Evolutionary conservation across 2,329 filamentous ascomycete species (phyloP), one percentile per base, ranked within the genome.

Genomic region (Pseudofabraea citricarpa): DNA sequence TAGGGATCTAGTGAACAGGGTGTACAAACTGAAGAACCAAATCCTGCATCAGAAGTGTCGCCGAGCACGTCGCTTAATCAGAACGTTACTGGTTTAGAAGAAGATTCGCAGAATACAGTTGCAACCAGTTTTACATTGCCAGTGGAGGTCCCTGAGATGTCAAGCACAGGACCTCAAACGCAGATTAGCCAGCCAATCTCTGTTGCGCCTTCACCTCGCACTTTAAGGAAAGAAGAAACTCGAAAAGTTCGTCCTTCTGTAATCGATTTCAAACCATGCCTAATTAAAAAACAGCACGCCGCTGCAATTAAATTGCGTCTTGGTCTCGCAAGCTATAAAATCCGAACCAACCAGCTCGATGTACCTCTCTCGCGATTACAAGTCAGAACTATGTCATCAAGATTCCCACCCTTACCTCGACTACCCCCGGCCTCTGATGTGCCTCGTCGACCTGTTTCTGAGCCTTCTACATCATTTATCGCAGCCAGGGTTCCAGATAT

Each of bases 271-370:
- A 23, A 18, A 35, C 16, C 9, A 22, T 23, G 6, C 3, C 16
- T 22, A 22, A 22, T 35, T 21, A 52, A 36, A 35, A 24, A 26
- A 22, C 24, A 85, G 74, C 75, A 77, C 64, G 82, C 81, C 16
- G 77, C 85, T 57, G 76, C 80, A 38, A 69, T 90, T 35, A 75
- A 75, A 40, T 72, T 87, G 8, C 76, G 85, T n/a, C 75, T 90
- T 13, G 73, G 77, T 21, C 74, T 89, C 16, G 86, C 84, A 12
- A 77, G 76, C 57, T 90, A 89, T 70, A 90, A 90, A 64, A 71
- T 90, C 52, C 75, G 74, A 45, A 90, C 85, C 2, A 81, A 85
- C 47, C 86, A 90, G 63, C 75, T 80, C 42, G 68, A 76, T 45
- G 72, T 86, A 21, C 81, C 84, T 1, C 73, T 87, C 48, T 71